These are phyloP conservation scores for Ceratocystis eucalypticola DNA, from an alignment of 2,329 filamentous ascomycete species.

Conservation along the genomic window DNA sequence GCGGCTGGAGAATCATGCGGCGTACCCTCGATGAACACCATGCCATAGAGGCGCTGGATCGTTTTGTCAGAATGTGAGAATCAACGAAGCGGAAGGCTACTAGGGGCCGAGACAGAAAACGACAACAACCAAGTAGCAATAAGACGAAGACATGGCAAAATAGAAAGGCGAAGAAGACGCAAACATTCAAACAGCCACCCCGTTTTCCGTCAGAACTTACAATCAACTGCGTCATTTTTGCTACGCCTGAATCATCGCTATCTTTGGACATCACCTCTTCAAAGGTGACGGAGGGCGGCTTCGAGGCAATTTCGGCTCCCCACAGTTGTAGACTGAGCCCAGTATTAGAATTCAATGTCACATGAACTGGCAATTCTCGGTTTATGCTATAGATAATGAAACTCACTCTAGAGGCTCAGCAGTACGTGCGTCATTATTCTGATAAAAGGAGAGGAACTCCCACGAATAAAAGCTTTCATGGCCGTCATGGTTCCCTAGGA, in stretches of 20 bases:
- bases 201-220: conserved; percentile 29
- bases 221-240: conserved; percentile 50
- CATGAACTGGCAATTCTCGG: background rate
- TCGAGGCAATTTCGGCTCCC: conserved; percentile 27
- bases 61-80: background rate
- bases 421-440: conserved; percentile 25
- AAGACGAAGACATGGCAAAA: too few relatives aligned
- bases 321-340: conserved; percentile 22
- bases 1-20: conserved; percentile 51
- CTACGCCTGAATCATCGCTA: conserved; percentile 40
- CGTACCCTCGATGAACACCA: conserved; percentile 61
- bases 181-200: too few relatives aligned
- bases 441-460: conserved; percentile 44
- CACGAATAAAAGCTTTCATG: conserved; percentile 57
- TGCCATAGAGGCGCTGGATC: conserved; percentile 51
- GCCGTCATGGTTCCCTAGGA: conserved; percentile 49
- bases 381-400: background rate
- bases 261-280: conserved; percentile 42
- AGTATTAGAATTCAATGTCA: background rate
- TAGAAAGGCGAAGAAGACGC: too few relatives aligned
- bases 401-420: conserved; percentile 28
- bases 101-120: too few relatives aligned
- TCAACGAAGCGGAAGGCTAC: too few relatives aligned
- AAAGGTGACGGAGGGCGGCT: conserved; percentile 47
- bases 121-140: too few relatives aligned